Percentiles rank a stretch among this genome's conserved stretches.
phyloP scores from a whole-genome alignment of 371 early-diverging fungal species.

The Synchytrium microbalum region DNA sequence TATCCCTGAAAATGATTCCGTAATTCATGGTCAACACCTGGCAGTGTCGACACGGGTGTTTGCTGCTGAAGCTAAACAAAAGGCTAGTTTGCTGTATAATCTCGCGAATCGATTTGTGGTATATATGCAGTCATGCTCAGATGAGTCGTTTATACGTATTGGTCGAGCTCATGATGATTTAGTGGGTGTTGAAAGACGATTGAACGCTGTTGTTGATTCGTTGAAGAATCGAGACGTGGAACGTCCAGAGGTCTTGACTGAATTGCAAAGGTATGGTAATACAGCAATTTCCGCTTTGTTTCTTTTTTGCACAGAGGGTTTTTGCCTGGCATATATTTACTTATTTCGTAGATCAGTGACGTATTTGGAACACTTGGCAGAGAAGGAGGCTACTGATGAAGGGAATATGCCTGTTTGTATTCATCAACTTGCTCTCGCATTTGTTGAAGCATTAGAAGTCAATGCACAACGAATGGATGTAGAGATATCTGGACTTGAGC shows the following conservation, averaged over 20 bases:
- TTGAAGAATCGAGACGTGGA: constrained; percentile 66
- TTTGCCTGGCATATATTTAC: constrained; percentile 4
- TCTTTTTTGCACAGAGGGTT: background rate
- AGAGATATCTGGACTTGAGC: background rate
- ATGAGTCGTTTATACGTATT: constrained; percentile 57
- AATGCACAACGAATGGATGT: constrained; percentile 5
- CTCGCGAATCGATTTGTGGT: constrained; percentile 58
- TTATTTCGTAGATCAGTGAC: constrained; percentile 42
- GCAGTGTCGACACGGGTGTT: constrained; percentile 2
- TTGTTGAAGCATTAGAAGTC: background rate
- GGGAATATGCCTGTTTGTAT: background rate
- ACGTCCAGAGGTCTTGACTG: constrained; percentile 48
- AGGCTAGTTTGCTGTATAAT: constrained; percentile 62
- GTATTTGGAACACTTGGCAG: constrained; percentile 60
- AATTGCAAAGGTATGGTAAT: constrained; percentile 41
- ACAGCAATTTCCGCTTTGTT: background rate
- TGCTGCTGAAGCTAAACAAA: constrained; percentile 16
- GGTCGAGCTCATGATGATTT: constrained; percentile 64
- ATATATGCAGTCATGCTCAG: constrained; percentile 57
- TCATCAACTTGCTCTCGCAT: constrained; percentile 1
- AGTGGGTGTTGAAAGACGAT: constrained; percentile 55
- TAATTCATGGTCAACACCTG: constrained; percentile 8
- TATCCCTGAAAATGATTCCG: background rate
- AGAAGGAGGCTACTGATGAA: constrained; percentile 40
- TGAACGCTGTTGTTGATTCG: constrained; percentile 58